phyloP scores from a whole-genome alignment of 2,329 filamentous ascomycete species.

The Cercospora janseana region DNA sequence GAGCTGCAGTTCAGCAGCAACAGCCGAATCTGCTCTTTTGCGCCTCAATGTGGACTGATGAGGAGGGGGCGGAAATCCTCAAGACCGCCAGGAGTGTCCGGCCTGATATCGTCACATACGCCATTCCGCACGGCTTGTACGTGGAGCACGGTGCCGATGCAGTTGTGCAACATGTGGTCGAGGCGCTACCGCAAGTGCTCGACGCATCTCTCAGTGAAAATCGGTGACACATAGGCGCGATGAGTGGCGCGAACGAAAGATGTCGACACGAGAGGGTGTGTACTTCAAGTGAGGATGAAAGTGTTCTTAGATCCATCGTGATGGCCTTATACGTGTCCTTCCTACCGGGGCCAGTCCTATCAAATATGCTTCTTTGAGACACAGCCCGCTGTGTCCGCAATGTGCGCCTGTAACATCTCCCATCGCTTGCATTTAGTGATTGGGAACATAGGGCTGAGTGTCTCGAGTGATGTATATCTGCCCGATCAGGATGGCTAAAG shows the following conservation, averaged over 20 bases:
- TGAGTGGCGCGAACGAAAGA: too few species aligned
- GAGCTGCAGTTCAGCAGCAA: constrained; percentile 51
- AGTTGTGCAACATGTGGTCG: constrained; percentile 51
- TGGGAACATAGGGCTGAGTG: constrained; percentile 38
- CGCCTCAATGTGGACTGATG: constrained; percentile 59
- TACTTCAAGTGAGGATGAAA: too few species aligned
- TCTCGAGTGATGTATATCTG: constrained; percentile 61
- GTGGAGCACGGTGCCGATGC: constrained; percentile 55
- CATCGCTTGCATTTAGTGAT: background rate
- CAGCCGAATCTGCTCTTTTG: constrained; percentile 55
- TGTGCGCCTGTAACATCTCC: too few species aligned
- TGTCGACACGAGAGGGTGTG: too few species aligned
- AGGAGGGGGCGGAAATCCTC: constrained; percentile 50
- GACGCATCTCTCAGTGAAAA: background rate
- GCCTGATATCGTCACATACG: constrained; percentile 53
- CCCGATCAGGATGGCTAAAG: constrained; percentile 59
- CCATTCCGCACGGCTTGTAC: constrained; percentile 55
- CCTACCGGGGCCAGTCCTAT: too few species aligned
- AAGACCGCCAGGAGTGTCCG: constrained; percentile 45
- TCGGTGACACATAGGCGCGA: background rate
- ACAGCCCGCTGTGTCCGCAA: background rate
- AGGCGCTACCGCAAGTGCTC: background rate
- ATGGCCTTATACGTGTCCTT: too few species aligned
- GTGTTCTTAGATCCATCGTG: too few species aligned
- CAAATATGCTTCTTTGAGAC: background rate